A percentile compares a stretch with the other conserved stretches of the same genome.
These are phyloP conservation scores for Amylocystis lapponica DNA, from an alignment of 768 basidiomycete genomes.

Conservation along the genomic window DNA sequence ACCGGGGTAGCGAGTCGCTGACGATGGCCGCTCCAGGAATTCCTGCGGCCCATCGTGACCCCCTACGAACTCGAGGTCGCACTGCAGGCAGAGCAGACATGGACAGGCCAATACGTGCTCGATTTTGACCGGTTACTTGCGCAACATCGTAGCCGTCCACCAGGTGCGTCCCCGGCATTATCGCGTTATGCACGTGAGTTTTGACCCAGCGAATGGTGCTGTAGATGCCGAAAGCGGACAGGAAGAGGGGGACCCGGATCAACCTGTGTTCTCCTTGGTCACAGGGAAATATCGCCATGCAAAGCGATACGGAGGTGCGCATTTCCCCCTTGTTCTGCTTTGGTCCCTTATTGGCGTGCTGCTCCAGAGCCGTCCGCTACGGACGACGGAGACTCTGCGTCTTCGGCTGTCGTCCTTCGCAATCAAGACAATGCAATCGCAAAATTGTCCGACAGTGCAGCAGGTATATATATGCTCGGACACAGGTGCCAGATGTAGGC, in stretches of 20 bases:
- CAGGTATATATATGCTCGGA: constrained; percentile 39
- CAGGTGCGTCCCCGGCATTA: neutral
- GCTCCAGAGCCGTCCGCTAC: neutral
- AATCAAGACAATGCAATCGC: constrained; percentile 59
- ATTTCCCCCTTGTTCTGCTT: neutral
- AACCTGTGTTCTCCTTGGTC: constrained; percentile 78
- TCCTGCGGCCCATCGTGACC: constrained; percentile 85
- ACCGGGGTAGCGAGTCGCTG: neutral
- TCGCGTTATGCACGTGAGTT: neutral
- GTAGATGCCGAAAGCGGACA: constrained; percentile 13
- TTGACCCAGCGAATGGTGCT: neutral
- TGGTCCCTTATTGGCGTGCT: neutral
- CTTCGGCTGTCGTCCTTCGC: constrained; percentile 47
- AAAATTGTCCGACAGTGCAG: constrained; percentile 58
- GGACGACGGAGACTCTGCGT: constrained; percentile 2
- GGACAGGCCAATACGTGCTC: constrained; percentile 75
- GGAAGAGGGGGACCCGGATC: constrained; percentile 53
- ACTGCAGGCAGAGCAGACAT: constrained; percentile 59
- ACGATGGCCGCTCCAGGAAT: constrained; percentile 51
- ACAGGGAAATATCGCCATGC: constrained; percentile 83
- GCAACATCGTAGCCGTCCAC: constrained; percentile 20
- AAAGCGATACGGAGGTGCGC: constrained; percentile 53
- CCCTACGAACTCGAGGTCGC: constrained; percentile 89
- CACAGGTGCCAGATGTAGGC: constrained; percentile 2
- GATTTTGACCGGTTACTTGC: constrained; percentile 63